Evolutionary conservation across 192 early-diverging fungal species (phyloP), one percentile per base, ranked within the genome.

Genomic region (Thamnidium elegans): DNA sequence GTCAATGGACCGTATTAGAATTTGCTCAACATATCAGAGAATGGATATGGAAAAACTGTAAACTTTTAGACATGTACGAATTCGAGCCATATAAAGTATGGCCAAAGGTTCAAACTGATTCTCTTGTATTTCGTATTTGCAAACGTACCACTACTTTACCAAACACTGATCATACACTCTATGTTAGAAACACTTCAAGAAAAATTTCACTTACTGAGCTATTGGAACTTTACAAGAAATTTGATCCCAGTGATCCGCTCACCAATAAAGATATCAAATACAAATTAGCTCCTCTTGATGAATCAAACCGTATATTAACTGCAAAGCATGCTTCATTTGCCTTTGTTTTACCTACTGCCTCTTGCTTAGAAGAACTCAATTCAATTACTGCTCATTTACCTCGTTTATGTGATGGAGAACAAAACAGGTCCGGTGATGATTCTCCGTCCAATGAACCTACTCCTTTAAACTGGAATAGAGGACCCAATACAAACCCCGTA

Each of bases 11-110:
- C 20, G 74, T 80, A n/a, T 54, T 85, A 50, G 79, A 81, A 50
- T 83, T 83, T 74, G 84, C 81, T 1, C 62, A 75, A 20, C 71
- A 79, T 50, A 50, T 85, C 1, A 85, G 83, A 39, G 65, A 72
- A 2, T 83, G 81, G 84, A 66, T 85, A 8, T 83, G 81, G 69
- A 65, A 79, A 3, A 71, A 79, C 55, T 83, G 74, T 44, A 48
- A 77, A 36, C 47, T 85, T 20, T 72, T 81, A 17, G 78, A 81
- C 39, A 73, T 82, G 32, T 83, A 77, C 36, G 79, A 83, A 58
- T 85, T 85, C 61, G 81, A 83, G 32, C 81, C 81, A 4, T 85
- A 76, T 55, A 85, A 85, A 50, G 78, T 85, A 4, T 85, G 81
- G 78, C 72, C 78, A n/a, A 81, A 81, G 54, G 76, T 83, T 19